Conservation (phyloP, 345 rosid species). For the Pistacia integerrima region DNA sequence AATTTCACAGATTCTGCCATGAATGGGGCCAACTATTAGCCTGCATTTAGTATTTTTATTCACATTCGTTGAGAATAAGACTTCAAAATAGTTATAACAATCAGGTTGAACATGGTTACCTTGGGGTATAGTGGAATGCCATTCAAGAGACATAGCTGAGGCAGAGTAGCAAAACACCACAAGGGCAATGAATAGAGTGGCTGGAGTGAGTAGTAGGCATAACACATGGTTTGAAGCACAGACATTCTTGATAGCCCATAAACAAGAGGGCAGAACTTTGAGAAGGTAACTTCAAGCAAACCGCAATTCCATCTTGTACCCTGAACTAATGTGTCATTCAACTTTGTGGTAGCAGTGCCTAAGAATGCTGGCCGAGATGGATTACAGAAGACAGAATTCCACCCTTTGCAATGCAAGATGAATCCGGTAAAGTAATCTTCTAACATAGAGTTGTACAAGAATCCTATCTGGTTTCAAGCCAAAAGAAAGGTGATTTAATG, state of each 20-base stretch:
- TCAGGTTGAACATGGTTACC: conserved; percentile 12
- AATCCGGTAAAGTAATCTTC: conserved; percentile 39
- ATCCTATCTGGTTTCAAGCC: conserved; percentile 29
- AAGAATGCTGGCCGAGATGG: conserved; percentile 32
- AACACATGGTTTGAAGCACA: conserved; percentile 32
- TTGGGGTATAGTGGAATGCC: conserved; percentile 27
- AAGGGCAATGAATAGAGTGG: conserved; percentile 27
- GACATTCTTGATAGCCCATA: conserved; percentile 27
- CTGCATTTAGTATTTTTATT: neutral
- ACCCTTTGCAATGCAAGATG: conserved; percentile 28
- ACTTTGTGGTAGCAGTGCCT: conserved; percentile 26
- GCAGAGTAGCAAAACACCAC: conserved; percentile 32
- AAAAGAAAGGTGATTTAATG: neutral
- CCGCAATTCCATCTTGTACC: conserved; percentile 34
- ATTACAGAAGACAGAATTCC: conserved; percentile 27
- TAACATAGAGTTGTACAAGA: conserved; percentile 17
- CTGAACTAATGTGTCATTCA: conserved; percentile 32
- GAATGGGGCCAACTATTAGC: no score
- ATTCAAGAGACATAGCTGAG: conserved; percentile 32
- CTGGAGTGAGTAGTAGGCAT: conserved; percentile 17
- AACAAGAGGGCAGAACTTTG: conserved; percentile 29
- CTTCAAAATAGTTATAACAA: neutral
- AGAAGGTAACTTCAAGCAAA: conserved; percentile 26
- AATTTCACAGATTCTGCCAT: no score
- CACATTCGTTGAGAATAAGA: neutral